Evolutionary conservation across 352 stramenopile genomes (phyloP).

Genomic region (Phytophthora vignae): DNA sequence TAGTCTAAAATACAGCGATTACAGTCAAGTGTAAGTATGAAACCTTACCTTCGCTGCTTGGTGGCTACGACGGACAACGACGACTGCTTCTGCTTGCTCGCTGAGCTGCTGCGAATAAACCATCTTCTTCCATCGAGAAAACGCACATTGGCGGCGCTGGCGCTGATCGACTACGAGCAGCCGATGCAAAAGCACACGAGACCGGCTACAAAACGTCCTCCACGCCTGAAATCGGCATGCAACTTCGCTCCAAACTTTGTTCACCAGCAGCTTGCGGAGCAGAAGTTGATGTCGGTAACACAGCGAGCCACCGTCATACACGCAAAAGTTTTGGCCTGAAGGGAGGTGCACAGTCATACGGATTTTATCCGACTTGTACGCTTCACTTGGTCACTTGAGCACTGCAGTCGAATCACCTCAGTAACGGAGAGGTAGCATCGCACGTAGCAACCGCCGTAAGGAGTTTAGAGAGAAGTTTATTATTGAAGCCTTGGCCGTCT

Average conservation of each 20-base stretch:
- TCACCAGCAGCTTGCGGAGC: slow-evolving; percentile 28
- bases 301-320: not conserved
- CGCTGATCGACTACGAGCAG: slow-evolving; percentile 15
- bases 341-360: slow-evolving; percentile 13
- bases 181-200: slow-evolving; percentile 10
- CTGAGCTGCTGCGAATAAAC: slow-evolving; percentile 18
- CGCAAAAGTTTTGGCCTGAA: not conserved
- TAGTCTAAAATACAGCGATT: not conserved
- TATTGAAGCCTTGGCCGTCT: slow-evolving; percentile 8
- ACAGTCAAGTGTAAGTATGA: not conserved
- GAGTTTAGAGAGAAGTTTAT: slow-evolving; percentile 8
- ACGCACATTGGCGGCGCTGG: slow-evolving; percentile 16
- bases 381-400: not conserved
- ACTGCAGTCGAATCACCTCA: not conserved
- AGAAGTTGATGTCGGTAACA: slow-evolving; percentile 22
- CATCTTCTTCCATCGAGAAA: slow-evolving; percentile 20
- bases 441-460: slow-evolving; percentile 16
- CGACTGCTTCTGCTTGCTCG: slow-evolving; percentile 21
- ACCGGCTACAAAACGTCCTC: slow-evolving; percentile 20
- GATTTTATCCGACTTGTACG: not conserved
- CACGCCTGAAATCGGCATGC: slow-evolving; percentile 16
- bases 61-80: slow-evolving; percentile 17
- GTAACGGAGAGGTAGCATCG: slow-evolving; percentile 2
- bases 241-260: slow-evolving; percentile 23
- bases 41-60: slow-evolving; percentile 16